Percentiles rank a stretch among this genome's conserved stretches.
phyloP scores from a whole-genome alignment of 2,329 filamentous ascomycete genomes.

The Triangularia verruculosa region DNA sequence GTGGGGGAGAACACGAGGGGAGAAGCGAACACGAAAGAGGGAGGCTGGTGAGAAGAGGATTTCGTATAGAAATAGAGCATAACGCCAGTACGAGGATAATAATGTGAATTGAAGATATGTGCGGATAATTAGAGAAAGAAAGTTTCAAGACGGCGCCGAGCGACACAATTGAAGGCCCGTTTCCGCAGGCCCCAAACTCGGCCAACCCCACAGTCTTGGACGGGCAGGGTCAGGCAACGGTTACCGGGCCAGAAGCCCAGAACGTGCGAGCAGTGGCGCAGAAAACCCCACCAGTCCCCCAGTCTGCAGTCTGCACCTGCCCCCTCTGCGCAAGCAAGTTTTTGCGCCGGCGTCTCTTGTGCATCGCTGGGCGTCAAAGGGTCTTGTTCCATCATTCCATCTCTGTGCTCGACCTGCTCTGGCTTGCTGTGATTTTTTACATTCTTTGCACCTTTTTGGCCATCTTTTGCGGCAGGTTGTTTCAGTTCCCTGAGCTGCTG shows the following conservation, averaged over 20 bases:
- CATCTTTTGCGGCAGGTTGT: not conserved
- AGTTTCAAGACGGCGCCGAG: not conserved
- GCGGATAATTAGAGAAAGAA: not conserved
- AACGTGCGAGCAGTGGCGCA: not conserved
- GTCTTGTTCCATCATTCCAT: not conserved
- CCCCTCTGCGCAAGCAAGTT: not conserved
- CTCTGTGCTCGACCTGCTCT: not conserved
- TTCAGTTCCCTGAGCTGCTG: not conserved
- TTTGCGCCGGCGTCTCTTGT: not conserved
- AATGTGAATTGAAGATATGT: not conserved
- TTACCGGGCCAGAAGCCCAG: slow-evolving; percentile 23
- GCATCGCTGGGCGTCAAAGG: not conserved
- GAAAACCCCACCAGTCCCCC: not conserved
- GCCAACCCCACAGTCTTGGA: not conserved
- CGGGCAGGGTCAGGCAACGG: slow-evolving; percentile 4
- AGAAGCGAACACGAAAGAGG: not conserved
- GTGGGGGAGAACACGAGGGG: not conserved
- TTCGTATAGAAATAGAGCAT: not conserved
- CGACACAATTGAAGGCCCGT: not conserved
- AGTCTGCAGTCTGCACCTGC: not conserved
- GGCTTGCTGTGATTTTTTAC: not conserved
- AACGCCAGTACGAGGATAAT: not conserved
- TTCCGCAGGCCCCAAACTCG: not conserved
- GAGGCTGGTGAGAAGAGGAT: not conserved
- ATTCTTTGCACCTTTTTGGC: not conserved